phyloP scores from a whole-genome alignment of 345 rosid genomes.

The Lenwebbia sp. region DNA sequence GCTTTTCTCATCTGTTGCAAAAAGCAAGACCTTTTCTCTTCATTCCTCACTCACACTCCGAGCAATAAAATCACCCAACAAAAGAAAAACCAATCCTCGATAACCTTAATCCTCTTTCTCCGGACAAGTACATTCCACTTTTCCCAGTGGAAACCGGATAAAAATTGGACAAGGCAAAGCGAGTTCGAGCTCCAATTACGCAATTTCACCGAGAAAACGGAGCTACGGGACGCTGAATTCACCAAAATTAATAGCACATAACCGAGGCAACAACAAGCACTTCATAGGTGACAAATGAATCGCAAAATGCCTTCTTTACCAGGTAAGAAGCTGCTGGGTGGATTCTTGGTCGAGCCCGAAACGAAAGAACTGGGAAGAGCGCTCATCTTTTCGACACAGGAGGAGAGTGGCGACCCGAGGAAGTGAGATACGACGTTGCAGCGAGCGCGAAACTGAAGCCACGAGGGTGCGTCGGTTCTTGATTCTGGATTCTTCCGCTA shows the following conservation, averaged over 20 bases:
- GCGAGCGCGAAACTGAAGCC: not conserved
- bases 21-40: not conserved
- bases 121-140: not conserved
- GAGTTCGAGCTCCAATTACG: not conserved
- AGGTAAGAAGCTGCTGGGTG: not conserved
- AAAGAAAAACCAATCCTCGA: not conserved
- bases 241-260: not conserved
- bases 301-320: constrained; percentile 1
- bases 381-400: not conserved
- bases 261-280: not conserved
- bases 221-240: not conserved
- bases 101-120: not conserved
- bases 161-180: not conserved
- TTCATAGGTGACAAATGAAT: not conserved
- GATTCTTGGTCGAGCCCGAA: not conserved
- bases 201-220: not conserved
- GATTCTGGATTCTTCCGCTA: not conserved
- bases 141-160: not conserved
- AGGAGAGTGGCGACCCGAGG: not conserved
- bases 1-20: not conserved
- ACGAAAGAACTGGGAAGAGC: constrained; percentile 3
- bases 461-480: not conserved
- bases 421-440: not conserved
- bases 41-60: not conserved
- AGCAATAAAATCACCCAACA: not conserved